Evolutionary conservation across 2,329 filamentous ascomycete genomes (phyloP), one percentile per base, ranked within the genome.

Genomic region (Aspergillus novoparasiticus): DNA sequence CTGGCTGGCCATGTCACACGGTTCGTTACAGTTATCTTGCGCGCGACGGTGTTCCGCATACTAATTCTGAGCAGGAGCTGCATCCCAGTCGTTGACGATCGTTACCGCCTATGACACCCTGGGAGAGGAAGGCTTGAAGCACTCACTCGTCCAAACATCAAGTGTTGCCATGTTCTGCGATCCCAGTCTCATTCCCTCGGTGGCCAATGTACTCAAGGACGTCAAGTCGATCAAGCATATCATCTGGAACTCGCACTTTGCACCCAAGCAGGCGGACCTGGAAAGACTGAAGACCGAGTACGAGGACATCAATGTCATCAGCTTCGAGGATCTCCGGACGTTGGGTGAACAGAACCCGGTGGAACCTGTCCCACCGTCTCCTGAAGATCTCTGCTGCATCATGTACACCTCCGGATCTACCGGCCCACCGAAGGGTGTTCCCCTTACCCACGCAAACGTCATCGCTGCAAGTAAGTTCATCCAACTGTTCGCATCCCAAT

Each of bases 41-140:
- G 28, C 21, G 34, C 30, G n/a, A 16, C 8, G 54, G 16, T 36
- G 23, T 39, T 28, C 30, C 4, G 21, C 12, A 16, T 41, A 30
- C 28, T 23, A 54, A 57, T 63, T 14, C 34, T 56, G 34, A 58
- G 41, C 64, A 84, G 83, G 82, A 83, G 90, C 87, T 61, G 80
- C 89, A 23, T 94, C 93, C 19, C 94, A 98, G 79, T 94, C 92
- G 51, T 88, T 97, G 76, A 88, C 92, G 63, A 94, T 97, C 69
- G 94, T 97, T 57, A 98, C 94, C 53, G 93, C 94, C 57, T 97
- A 97, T 79, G 94, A 97, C 78, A 96, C 93, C 34, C 89, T 97
- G 51, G 94, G 94, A 59, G 87, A 92, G 72, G 88, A 89, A 66
- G 94, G 93, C 54, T 86, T 97, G 66, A 88, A 90, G 81, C 93